phyloP scores from a whole-genome alignment of 1,284 basidiomycete genomes.

The Amylostereum areolatum region DNA sequence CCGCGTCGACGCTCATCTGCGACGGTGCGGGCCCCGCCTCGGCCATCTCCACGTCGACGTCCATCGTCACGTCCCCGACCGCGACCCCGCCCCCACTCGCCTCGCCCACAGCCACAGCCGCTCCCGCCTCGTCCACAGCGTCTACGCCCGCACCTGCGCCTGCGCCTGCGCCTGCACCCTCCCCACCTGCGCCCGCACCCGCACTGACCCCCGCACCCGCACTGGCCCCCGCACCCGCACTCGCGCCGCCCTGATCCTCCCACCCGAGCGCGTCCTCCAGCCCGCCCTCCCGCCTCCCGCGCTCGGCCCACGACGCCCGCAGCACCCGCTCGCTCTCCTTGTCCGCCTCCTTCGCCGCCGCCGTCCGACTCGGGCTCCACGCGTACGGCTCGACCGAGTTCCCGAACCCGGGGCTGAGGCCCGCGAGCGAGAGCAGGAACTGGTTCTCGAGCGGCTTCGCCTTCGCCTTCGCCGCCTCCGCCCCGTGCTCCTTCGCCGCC shows the following conservation, averaged over 20 bases:
- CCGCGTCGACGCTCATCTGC: too few relatives aligned
- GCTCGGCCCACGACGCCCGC: conserved; percentile 28
- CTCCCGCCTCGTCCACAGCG: too few relatives aligned
- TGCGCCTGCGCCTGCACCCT: conserved; percentile 22
- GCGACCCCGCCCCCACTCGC: too few relatives aligned
- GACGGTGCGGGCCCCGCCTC: too few relatives aligned
- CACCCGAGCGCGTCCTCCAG: neutral
- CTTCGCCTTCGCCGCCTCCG: conserved; percentile 6
- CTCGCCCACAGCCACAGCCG: too few relatives aligned
- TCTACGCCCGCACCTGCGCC: conserved; percentile 12
- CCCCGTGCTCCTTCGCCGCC: too few relatives aligned
- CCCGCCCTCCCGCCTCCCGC: conserved; percentile 5
- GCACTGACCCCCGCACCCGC: conserved; percentile 11
- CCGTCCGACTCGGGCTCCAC: conserved; percentile 10
- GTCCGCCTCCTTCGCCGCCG: conserved; percentile 13
- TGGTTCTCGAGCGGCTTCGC: conserved; percentile 3
- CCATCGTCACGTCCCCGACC: too few relatives aligned
- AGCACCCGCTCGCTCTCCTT: conserved; percentile 23
- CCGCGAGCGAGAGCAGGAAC: conserved; percentile 13
- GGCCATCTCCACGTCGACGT: too few relatives aligned
- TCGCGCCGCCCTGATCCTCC: neutral
- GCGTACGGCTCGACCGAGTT: conserved; percentile 13
- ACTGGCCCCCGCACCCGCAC: neutral
- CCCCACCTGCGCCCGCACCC: conserved; percentile 12
- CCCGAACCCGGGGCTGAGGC: conserved; percentile 10